Conservation (phyloP, 2,329 filamentous ascomycete species). For the Stagonosporopsis cucurbitacearum region DNA sequence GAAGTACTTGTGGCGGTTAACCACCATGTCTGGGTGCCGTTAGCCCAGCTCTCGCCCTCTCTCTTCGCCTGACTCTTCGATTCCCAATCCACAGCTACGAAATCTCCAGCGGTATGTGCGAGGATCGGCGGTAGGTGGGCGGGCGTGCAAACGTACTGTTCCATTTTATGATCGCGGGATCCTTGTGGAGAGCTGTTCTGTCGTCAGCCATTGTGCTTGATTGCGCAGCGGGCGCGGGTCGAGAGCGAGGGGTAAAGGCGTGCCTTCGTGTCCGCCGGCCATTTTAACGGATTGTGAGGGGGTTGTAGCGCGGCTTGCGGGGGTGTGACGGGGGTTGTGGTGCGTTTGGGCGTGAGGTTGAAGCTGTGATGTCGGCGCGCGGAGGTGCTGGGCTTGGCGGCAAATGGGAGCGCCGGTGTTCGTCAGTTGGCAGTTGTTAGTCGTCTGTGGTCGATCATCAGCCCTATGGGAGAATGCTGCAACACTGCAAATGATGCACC, state of each 20-base stretch:
- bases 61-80: background rate
- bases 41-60: slow-evolving; percentile 12
- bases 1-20: slow-evolving; percentile 92
- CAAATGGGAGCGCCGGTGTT: background rate
- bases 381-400: slow-evolving; percentile 29
- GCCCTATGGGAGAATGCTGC: slow-evolving; percentile 1
- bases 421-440: too few species aligned
- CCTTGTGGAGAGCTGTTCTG: slow-evolving; percentile 56
- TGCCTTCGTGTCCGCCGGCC: slow-evolving; percentile 38
- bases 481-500: too few species aligned
- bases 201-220: slow-evolving; percentile 35
- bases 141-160: slow-evolving; percentile 53
- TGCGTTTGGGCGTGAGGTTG: slow-evolving; percentile 20
- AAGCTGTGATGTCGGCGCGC: slow-evolving; percentile 29
- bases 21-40: slow-evolving; percentile 71
- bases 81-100: background rate
- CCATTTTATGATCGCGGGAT: slow-evolving; percentile 65
- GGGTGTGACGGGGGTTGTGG: slow-evolving; percentile 23
- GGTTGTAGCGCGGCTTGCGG: slow-evolving; percentile 18
- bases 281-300: slow-evolving; percentile 31
- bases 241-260: background rate
- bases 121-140: slow-evolving; percentile 30
- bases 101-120: background rate
- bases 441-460: too few species aligned
- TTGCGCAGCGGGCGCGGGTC: background rate